Conservation (phyloP, 768 basidiomycete species). For the Punctularia strigosozonata region DNA sequence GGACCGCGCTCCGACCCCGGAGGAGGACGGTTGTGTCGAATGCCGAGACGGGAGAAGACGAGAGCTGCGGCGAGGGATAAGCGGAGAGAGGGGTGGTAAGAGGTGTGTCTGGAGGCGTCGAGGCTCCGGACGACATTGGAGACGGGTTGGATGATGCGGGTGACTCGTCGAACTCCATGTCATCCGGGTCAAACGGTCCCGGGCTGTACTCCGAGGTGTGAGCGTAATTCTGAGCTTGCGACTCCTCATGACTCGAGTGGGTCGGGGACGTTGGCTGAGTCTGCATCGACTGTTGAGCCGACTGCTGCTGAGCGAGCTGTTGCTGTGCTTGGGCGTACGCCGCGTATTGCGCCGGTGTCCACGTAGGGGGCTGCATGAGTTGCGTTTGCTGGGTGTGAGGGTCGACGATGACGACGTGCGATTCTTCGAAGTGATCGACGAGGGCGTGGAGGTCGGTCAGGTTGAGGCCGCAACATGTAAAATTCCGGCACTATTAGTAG, state of each 20-base stretch:
- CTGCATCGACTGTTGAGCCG: slow-evolving; percentile 8
- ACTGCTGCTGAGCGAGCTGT: slow-evolving; percentile 9
- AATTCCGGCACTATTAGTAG: slow-evolving; percentile 74
- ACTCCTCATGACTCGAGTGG: slow-evolving; percentile 5
- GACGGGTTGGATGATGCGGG: slow-evolving; percentile 30
- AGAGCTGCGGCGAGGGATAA: slow-evolving; percentile 16
- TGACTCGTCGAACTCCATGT: slow-evolving; percentile 80
- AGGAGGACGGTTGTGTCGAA: slow-evolving; percentile 46
- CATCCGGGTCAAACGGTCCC: slow-evolving; percentile 57
- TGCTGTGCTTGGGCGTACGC: neutral
- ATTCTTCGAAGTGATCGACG: slow-evolving; percentile 86
- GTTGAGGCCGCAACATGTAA: slow-evolving; percentile 79
- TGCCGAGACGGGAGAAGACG: slow-evolving; percentile 28
- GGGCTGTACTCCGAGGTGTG: slow-evolving; percentile 21
- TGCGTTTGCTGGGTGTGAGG: slow-evolving; percentile 25
- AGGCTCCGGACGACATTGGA: slow-evolving; percentile 22
- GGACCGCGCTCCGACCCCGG: slow-evolving; percentile 27
- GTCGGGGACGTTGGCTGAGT: slow-evolving; percentile 4
- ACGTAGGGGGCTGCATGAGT: slow-evolving; percentile 14
- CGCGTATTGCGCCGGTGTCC: slow-evolving; percentile 27
- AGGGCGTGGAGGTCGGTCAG: slow-evolving; percentile 71
- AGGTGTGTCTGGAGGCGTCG: slow-evolving; percentile 32
- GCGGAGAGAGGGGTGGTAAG: slow-evolving; percentile 29
- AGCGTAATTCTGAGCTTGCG: slow-evolving; percentile 15
- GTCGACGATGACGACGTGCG: slow-evolving; percentile 68